Conservation (phyloP, 495 filamentous ascomycete species). For the Schizothecium vesticola region DNA sequence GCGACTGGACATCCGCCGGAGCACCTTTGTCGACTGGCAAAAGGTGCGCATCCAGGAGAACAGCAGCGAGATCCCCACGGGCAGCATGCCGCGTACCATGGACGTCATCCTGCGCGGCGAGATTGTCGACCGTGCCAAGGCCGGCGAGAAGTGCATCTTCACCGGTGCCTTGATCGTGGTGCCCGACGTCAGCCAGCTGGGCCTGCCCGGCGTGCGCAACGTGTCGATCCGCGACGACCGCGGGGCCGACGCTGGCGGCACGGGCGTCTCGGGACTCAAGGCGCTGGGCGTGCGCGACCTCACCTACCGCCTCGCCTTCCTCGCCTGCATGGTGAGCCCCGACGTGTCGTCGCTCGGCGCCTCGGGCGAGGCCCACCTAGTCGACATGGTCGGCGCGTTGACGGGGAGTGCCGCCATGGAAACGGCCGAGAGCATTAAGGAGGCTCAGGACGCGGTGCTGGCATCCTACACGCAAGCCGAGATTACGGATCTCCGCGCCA, state of each 20-base stretch:
- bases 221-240: constrained; percentile 85
- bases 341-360: constrained; percentile 71
- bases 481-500: constrained; percentile 82
- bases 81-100: constrained; percentile 97
- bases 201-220: constrained; percentile 78
- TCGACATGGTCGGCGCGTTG: constrained; percentile 74
- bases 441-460: constrained; percentile 82
- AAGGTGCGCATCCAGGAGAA: constrained; percentile 97
- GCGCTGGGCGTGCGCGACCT: constrained; percentile 90
- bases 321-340: constrained; percentile 93
- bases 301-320: constrained; percentile 95
- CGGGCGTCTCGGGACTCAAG: constrained; percentile 82
- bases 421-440: constrained; percentile 62
- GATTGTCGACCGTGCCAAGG: constrained; percentile 95
- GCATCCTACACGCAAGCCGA: constrained; percentile 75
- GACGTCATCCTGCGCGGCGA: constrained; percentile 97
- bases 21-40: constrained; percentile 98
- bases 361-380: constrained; percentile 36
- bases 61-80: constrained; percentile 94
- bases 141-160: constrained; percentile 96
- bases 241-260: constrained; percentile 71
- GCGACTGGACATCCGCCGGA: constrained; percentile 92
- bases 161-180: constrained; percentile 95
- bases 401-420: constrained; percentile 64
- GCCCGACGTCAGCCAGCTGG: constrained; percentile 92